Evolutionary conservation across 2,329 filamentous ascomycete genomes (phyloP).

Genomic region (Thelonectria rubi): DNA sequence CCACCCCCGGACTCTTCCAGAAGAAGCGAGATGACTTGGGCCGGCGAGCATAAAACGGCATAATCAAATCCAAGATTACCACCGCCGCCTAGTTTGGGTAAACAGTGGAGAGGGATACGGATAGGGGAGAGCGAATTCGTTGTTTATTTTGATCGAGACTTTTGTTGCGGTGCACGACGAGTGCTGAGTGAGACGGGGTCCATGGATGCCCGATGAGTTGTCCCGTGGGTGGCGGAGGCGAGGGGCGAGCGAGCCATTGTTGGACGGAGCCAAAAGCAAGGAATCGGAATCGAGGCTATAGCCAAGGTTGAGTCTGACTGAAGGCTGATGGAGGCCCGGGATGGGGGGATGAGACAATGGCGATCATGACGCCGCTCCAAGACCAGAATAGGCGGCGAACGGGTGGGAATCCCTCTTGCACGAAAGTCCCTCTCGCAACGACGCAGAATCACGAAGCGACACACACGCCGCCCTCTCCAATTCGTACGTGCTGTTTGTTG

Average conservation of each 20-base stretch:
- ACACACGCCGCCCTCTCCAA: not conserved
- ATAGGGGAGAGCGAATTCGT: conserved; percentile 34
- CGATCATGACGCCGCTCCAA: conserved; percentile 38
- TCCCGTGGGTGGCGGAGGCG: conserved; percentile 21
- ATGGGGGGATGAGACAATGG: conserved; percentile 35
- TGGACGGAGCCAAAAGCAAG: conserved; percentile 16
- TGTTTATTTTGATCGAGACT: conserved; percentile 46
- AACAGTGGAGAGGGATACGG: conserved; percentile 34
- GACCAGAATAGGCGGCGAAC: conserved; percentile 38
- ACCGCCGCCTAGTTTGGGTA: conserved; percentile 33
- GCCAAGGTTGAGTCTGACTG: conserved; percentile 18
- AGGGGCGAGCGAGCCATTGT: conserved; percentile 17
- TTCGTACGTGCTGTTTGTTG: conserved; percentile 1
- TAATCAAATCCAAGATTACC: conserved; percentile 44
- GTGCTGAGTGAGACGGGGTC: conserved; percentile 15
- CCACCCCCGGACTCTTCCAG: conserved; percentile 41
- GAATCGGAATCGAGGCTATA: conserved; percentile 4
- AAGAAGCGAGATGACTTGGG: conserved; percentile 46
- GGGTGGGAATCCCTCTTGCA: conserved; percentile 33
- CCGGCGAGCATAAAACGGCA: conserved; percentile 42
- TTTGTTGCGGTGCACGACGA: conserved; percentile 39
- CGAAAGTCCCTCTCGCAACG: not conserved
- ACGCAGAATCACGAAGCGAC: conserved; percentile 1
- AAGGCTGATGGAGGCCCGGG: conserved; percentile 27
- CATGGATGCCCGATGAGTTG: conserved; percentile 33